Conservation (phyloP, 768 basidiomycete species). For the Auricularia heimuer region DNA sequence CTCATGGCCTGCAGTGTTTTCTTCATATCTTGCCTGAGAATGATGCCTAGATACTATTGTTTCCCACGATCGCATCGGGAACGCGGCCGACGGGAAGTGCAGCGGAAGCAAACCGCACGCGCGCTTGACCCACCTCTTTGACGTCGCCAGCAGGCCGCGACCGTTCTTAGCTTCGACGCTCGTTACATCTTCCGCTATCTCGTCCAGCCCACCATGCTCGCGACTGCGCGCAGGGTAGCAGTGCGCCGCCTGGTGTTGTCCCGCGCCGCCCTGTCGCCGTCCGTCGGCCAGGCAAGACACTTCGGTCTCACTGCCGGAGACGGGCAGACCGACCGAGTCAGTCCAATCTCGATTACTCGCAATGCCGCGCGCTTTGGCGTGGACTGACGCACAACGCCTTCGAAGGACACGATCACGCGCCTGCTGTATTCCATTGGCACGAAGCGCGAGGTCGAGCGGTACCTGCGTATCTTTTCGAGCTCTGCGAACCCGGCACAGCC, state of each 20-base stretch:
- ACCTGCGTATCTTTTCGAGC: conserved; percentile 96
- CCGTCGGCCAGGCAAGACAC: neutral
- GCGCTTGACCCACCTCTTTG: neutral
- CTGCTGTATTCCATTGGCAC: conserved; percentile 94
- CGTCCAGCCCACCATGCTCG: neutral
- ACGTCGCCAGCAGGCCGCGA: neutral
- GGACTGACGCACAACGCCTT: neutral
- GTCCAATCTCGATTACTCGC: neutral
- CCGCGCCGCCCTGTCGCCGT: neutral
- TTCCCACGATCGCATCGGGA: neutral
- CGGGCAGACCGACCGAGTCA: neutral
- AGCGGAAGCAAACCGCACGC: neutral
- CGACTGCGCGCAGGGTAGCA: neutral
- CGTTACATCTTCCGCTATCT: neutral
- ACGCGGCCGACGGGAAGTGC: neutral
- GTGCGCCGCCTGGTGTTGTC: neutral
- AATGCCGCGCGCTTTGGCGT: neutral
- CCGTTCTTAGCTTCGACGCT: neutral
- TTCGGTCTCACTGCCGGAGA: neutral
- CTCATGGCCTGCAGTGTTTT: too few relatives aligned
- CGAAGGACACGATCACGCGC: conserved; percentile 91
- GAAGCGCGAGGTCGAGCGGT: conserved; percentile 95
- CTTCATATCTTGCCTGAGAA: too few relatives aligned
- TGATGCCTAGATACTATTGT: too few relatives aligned
- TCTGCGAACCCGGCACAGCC: conserved; percentile 81